phyloP scores from a whole-genome alignment of 305 asterid genomes.

The Fraxinus dipetala region DNA sequence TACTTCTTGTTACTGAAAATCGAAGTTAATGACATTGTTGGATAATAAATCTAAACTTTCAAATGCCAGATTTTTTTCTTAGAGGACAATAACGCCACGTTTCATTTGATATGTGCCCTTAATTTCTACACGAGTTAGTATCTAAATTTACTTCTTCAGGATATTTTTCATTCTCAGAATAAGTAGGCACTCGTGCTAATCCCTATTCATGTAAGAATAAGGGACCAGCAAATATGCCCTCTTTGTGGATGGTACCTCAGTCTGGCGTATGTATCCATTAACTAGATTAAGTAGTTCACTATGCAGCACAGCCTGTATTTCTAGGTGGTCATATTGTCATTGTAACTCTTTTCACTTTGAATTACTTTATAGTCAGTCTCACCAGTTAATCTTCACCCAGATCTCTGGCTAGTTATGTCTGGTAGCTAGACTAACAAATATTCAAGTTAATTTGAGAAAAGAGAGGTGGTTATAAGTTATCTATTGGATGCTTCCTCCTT shows the following conservation, averaged over 20 bases:
- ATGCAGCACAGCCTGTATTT: not conserved
- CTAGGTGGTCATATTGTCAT: not conserved
- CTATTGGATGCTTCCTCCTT: not conserved
- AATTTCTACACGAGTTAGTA: conserved; percentile 15
- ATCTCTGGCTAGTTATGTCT: conserved; percentile 14
- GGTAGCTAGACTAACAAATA: not conserved
- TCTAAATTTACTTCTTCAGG: not conserved
- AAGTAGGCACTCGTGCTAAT: not conserved
- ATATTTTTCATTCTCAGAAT: not conserved
- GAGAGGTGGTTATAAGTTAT: not conserved
- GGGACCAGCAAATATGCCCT: conserved; percentile 3
- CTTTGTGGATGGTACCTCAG: not conserved
- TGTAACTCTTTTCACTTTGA: not conserved
- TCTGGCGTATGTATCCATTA: not conserved
- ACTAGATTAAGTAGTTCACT: conserved; percentile 1
- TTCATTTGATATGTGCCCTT: not conserved
- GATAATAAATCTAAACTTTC: not conserved
- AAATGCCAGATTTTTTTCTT: not conserved
- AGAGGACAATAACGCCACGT: not conserved
- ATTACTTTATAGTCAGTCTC: not conserved
- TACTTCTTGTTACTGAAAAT: not conserved
- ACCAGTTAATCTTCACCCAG: not conserved
- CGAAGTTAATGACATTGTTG: not conserved
- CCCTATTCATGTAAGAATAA: conserved; percentile 6
- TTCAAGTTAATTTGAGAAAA: conserved; percentile 3